Conservation (phyloP, 305 asterid genomes). For the Andrographis paniculata region DNA sequence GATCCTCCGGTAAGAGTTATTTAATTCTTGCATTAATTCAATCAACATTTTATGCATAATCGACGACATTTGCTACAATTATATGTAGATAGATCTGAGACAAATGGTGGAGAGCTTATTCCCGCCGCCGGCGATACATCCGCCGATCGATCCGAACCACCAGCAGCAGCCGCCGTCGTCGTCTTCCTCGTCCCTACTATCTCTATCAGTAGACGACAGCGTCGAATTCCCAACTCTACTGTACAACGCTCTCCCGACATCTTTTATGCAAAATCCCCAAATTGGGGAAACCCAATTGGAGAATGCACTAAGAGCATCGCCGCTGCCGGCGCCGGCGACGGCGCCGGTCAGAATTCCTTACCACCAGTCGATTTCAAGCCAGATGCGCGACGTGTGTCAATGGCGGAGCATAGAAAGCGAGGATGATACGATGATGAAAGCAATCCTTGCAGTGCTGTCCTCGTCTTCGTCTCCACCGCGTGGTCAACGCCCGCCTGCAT, state of each 20-base stretch:
- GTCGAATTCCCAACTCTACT: slow-evolving; percentile 37
- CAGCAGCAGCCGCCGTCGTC: slow-evolving; percentile 17
- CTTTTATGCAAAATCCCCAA: slow-evolving; percentile 17
- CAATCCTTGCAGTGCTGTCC: slow-evolving; percentile 49
- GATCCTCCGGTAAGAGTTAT: slow-evolving; percentile 32
- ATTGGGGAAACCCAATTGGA: background rate
- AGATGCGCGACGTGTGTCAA: slow-evolving; percentile 28
- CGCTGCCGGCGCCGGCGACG: too few species aligned
- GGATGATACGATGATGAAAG: slow-evolving; percentile 44
- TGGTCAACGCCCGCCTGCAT: slow-evolving; percentile 27
- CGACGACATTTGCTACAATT: background rate
- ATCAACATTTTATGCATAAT: background rate
- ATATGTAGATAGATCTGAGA: slow-evolving; percentile 41
- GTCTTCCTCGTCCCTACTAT: slow-evolving; percentile 47
- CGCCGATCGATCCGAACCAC: slow-evolving; percentile 24
- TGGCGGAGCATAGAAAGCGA: slow-evolving; percentile 37
- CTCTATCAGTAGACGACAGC: slow-evolving; percentile 70
- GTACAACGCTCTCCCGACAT: slow-evolving; percentile 23
- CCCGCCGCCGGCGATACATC: slow-evolving; percentile 16
- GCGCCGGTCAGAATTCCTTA: slow-evolving; percentile 8
- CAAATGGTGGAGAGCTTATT: slow-evolving; percentile 41
- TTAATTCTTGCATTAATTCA: background rate
- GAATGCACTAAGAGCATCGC: background rate
- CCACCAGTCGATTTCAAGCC: slow-evolving; percentile 17
- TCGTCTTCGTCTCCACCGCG: slow-evolving; percentile 24